A percentile compares a stretch with the other conserved stretches of the same genome.
Evolutionary conservation across 2,329 filamentous ascomycete genomes (phyloP).

Genomic region (Pyrenophora seminiperda): DNA sequence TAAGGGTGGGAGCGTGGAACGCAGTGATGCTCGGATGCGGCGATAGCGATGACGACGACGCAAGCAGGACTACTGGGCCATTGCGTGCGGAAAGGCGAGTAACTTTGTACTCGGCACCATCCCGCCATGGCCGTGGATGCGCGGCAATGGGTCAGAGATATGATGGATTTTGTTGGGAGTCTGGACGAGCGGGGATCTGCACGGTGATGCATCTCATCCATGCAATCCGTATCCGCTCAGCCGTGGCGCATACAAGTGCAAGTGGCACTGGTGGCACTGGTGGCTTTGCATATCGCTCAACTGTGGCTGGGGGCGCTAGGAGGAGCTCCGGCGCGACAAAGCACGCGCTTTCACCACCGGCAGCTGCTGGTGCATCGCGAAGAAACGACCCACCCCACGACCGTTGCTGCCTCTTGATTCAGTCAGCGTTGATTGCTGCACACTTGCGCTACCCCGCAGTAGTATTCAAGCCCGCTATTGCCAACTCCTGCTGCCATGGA

Average conservation of each 20-base stretch:
- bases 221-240: slow-evolving; percentile 9
- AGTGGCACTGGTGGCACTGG: slow-evolving; percentile 8
- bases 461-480: not conserved
- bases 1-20: slow-evolving; percentile 9
- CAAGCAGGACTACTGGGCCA: slow-evolving; percentile 28
- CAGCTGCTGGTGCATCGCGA: slow-evolving; percentile 6
- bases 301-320: slow-evolving; percentile 10
- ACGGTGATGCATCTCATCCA: slow-evolving; percentile 19
- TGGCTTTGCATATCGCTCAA: slow-evolving; percentile 9
- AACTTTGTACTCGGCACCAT: slow-evolving; percentile 7
- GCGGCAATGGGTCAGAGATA: slow-evolving; percentile 18
- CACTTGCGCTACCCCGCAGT: slow-evolving; percentile 7
- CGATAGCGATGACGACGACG: slow-evolving; percentile 21
- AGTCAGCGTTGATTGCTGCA: not conserved
- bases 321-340: slow-evolving; percentile 10
- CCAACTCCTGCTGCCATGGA: slow-evolving; percentile 37
- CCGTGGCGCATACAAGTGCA: slow-evolving; percentile 6
- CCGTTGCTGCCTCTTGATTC: not conserved
- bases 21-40: slow-evolving; percentile 20
- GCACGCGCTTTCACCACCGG: slow-evolving; percentile 11
- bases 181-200: slow-evolving; percentile 22
- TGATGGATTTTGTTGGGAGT: slow-evolving; percentile 27
- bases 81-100: slow-evolving; percentile 13
- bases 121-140: slow-evolving; percentile 15
- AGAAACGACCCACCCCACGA: not conserved